Base-by-base conservation (phyloP, 331 rosid species). In the Quercus lobata region DNA sequence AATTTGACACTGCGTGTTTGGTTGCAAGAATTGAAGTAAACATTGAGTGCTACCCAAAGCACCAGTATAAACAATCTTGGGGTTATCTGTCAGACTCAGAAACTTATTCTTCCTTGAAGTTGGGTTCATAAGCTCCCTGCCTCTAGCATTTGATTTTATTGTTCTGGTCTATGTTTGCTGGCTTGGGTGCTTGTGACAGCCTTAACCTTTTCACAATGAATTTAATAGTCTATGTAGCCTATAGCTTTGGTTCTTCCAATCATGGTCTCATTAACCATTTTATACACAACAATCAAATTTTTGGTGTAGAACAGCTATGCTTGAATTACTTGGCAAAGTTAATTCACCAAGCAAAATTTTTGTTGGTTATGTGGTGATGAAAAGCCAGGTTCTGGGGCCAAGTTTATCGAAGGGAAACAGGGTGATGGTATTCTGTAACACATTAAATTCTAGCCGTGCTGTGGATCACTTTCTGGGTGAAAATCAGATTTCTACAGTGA, bases 401-500 rank as follows among this genome's bases (percentile, higher is more conserved):
- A 95, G 96, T 70, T 90, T 93, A 77, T 92, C 96, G 41, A 93
- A 93, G 82, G 98, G 98, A 73, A 91, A 95, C 75, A 89, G 86
- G 84, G 91, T 91, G 62, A 95, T 95, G 99, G 99, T 95, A 37
- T 95, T 95, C 91, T 95, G 98, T 82, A 95, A 95, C 86, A 95
- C 99, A 19, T 82, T 93, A 71, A 83, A 85, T 87, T 95, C 99
- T 25, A 95, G 98, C 86, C 99, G 98, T 82, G 98, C 98, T 34
- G 99, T 93, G 85, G 98, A 95, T 86, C 99, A 95, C 82, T 95
- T 73, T 88, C 99, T 95, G 72, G 74, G 76, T 78, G 99, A 93
- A 88, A 95, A 93, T 82, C 96, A 89, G 89, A 69, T 88, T 73
- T 84, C 91, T n/a, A 84, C 94, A 0, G 96, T 89, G 78, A 95